A percentile compares a stretch with the other conserved stretches of the same genome.
Evolutionary conservation across 148 eudicot genomes (phyloP).

Genomic region (Fagopyrum homotropicum): DNA sequence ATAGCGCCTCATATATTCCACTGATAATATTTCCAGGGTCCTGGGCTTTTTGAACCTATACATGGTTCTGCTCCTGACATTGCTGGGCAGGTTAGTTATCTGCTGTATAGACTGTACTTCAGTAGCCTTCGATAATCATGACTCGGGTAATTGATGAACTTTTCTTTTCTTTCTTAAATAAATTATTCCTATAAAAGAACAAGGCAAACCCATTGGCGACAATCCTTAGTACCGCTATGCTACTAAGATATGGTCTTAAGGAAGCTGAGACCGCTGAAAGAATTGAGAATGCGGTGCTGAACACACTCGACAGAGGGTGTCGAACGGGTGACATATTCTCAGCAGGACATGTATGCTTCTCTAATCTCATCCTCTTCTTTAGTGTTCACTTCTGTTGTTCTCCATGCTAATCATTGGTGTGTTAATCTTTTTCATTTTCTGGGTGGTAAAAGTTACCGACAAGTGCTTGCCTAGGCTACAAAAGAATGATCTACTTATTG

Average conservation of each 20-base stretch:
- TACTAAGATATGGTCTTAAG: conserved; percentile 83
- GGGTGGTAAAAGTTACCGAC: not conserved
- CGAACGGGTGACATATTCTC: conserved; percentile 91
- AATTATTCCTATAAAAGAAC: conserved; percentile 34
- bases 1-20: not conserved
- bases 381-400: not conserved
- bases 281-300: conserved; percentile 80
- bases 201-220: conserved; percentile 95
- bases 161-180: not conserved
- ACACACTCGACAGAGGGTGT: conserved; percentile 61
- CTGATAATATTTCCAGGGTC: conserved; percentile 47
- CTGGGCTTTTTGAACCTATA: conserved; percentile 93
- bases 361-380: not conserved
- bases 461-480: not conserved
- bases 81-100: conserved; percentile 72
- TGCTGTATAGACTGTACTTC: conserved; percentile 5
- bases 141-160: not conserved
- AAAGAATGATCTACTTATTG: not conserved
- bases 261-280: conserved; percentile 80
- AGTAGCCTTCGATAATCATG: too few species aligned
- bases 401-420: not conserved
- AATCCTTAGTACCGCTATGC: conserved; percentile 92
- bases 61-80: conserved; percentile 99
- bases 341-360: conserved; percentile 51
- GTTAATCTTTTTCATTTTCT: not conserved